Base-by-base conservation (phyloP, 1,284 basidiomycete genomes). In the Cystobasidium slooffiae region DNA sequence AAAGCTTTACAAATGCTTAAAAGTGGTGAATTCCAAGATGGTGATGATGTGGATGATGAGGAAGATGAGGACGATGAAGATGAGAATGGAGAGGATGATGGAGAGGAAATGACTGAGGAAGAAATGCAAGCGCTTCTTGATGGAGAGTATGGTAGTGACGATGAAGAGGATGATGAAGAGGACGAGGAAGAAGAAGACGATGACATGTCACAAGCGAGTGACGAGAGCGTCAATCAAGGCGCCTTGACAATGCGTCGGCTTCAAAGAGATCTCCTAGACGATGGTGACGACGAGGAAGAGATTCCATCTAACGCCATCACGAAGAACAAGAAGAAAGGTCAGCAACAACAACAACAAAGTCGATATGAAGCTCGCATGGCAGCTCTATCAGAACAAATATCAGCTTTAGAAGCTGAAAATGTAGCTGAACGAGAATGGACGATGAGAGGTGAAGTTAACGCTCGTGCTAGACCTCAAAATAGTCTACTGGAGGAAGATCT, bases 401-500 rank as follows among this genome's bases (percentile, higher is more conserved):
- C 84, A 9, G 80, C 83, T 64, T 83, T 87, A 37, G 87, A 88
- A 77, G 78, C 81, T 37, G 84, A 87, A 79, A 87, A 87, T 58
- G 84, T 87, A 37, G 85, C 83, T 6, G 84, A 84, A 46, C 86
- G 87, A 79, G 95, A 98, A 77, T 99, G 97, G 97, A 90, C 90
- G 6, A 85, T 98, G 46, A 88, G 92, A 85, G 96, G 97, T 59
- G 97, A 99, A 83, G 93, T 93, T 12, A 88, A 87, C 12, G 88
- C 92, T 6, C 87, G 89, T 49, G 84, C 89, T 53, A 88, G 97
- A 67, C 96, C 97, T 0, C 88, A 93, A 80, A 95, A 99, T 83
- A 92, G 92, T 31, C 85, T 98, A 18, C 86, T 99, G 14, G 93
- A 94, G 82, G 92, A 98, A 82, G 93, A 97, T 81, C 87, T 99